A percentile compares a stretch with the other conserved stretches of the same genome.
phyloP scores from a whole-genome alignment of 495 filamentous ascomycete genomes.

The Aspergillus conjunctus region DNA sequence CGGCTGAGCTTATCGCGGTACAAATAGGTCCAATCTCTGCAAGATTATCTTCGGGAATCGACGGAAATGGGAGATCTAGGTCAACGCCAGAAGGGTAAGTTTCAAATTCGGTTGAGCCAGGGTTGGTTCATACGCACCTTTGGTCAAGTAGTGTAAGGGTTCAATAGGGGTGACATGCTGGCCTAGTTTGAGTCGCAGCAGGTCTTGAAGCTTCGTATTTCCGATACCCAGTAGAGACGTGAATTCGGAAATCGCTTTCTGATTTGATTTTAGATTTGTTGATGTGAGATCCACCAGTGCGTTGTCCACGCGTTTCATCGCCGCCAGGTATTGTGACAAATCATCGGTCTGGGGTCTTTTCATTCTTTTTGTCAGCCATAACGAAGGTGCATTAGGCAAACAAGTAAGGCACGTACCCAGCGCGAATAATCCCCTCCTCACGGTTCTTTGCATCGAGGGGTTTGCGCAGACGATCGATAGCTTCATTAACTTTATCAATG shows the following conservation, averaged over 20 bases:
- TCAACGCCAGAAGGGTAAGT: not conserved
- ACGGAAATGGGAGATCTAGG: constrained; percentile 68
- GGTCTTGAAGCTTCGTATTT: constrained; percentile 75
- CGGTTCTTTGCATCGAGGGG: constrained; percentile 84
- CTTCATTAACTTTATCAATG: constrained; percentile 80
- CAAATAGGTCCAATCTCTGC: constrained; percentile 62
- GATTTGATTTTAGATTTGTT: constrained; percentile 87
- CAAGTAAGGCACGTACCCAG: constrained; percentile 56
- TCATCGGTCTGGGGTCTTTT: constrained; percentile 73
- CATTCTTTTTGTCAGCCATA: constrained; percentile 25
- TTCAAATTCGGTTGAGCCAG: not conserved
- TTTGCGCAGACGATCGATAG: constrained; percentile 84
- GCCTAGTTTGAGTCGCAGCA: constrained; percentile 73
- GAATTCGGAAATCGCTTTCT: constrained; percentile 83
- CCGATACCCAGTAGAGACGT: constrained; percentile 74
- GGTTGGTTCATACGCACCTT: constrained; percentile 49
- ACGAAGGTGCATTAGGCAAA: not conserved
- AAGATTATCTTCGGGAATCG: constrained; percentile 57
- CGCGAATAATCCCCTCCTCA: constrained; percentile 88
- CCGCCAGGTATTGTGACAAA: constrained; percentile 81
- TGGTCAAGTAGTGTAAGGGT: constrained; percentile 91
- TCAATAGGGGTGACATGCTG: constrained; percentile 78
- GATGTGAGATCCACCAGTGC: constrained; percentile 78
- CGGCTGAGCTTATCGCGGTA: constrained; percentile 56
- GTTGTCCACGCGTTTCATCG: constrained; percentile 83